Percentiles rank a stretch among this genome's conserved stretches.
phyloP scores from a whole-genome alignment of 352 stramenopile species.

The Phytophthora fragariaefolia region DNA sequence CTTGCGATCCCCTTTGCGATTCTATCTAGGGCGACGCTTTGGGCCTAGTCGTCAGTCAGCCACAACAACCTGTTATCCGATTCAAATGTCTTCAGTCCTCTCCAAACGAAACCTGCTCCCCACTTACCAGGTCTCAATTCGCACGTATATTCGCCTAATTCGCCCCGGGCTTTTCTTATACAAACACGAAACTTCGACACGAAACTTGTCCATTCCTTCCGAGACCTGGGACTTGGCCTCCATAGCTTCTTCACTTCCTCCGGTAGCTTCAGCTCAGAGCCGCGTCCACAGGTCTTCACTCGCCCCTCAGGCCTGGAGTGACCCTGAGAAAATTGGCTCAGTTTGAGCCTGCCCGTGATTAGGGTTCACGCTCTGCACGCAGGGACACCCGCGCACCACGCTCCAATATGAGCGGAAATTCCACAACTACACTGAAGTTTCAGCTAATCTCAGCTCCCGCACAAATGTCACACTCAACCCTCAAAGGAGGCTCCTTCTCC shows the following conservation, averaged over 20 bases:
- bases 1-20: background rate
- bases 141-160: background rate
- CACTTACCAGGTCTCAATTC: background rate
- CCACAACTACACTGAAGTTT: background rate
- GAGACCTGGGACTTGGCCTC: background rate
- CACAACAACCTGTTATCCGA: background rate
- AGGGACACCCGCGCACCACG: background rate
- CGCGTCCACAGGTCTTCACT: background rate
- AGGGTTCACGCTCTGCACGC: background rate
- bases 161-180: background rate
- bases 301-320: background rate
- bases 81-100: background rate
- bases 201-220: background rate
- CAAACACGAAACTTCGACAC: background rate
- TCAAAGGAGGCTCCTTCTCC: background rate
- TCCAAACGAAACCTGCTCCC: background rate
- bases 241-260: background rate
- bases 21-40: background rate
- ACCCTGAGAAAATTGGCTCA: background rate
- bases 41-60: background rate
- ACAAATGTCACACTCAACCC: background rate
- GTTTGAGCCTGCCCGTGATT: background rate
- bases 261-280: background rate
- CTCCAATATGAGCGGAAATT: background rate
- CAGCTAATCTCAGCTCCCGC: background rate